These are phyloP conservation scores for Streptanthus diversifolius DNA, from an alignment of 345 rosid genomes.

Conservation along the genomic window DNA sequence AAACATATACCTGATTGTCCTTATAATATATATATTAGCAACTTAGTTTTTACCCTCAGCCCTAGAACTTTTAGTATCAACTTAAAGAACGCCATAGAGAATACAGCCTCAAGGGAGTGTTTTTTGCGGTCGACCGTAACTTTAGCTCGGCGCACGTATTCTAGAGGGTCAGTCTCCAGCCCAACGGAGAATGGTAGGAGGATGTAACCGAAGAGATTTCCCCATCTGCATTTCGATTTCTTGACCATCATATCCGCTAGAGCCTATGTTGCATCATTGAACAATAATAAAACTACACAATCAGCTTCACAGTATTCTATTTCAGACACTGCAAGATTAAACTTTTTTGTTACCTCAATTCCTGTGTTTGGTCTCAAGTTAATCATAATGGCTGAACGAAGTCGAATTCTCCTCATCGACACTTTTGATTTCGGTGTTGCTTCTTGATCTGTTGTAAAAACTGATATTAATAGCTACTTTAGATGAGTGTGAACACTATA, in stretches of 20 bases:
- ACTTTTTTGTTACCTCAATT: constrained; percentile 42
- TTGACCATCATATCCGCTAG: constrained; percentile 60
- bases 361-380: constrained; percentile 58
- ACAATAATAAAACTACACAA: background rate
- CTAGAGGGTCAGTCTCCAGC: constrained; percentile 46
- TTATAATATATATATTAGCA: background rate
- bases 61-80: constrained; percentile 38
- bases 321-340: background rate
- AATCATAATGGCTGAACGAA: constrained; percentile 48
- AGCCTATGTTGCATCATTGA: constrained; percentile 32
- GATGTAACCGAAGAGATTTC: constrained; percentile 52
- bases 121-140: constrained; percentile 51
- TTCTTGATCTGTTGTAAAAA: constrained; percentile 27
- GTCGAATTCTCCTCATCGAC: constrained; percentile 37
- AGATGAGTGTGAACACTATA: background rate
- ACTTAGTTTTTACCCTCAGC: constrained; percentile 32
- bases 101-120: constrained; percentile 52
- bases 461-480: constrained; percentile 17
- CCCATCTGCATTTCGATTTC: constrained; percentile 48
- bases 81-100: constrained; percentile 39
- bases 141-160: constrained; percentile 49
- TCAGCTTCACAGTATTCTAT: background rate
- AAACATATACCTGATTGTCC: background rate
- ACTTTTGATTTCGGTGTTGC: constrained; percentile 20
- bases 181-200: constrained; percentile 46